Evolutionary conservation across 371 early-diverging fungal species (phyloP), one percentile per base, ranked within the genome.

Genomic region (Mortierella sp.): DNA sequence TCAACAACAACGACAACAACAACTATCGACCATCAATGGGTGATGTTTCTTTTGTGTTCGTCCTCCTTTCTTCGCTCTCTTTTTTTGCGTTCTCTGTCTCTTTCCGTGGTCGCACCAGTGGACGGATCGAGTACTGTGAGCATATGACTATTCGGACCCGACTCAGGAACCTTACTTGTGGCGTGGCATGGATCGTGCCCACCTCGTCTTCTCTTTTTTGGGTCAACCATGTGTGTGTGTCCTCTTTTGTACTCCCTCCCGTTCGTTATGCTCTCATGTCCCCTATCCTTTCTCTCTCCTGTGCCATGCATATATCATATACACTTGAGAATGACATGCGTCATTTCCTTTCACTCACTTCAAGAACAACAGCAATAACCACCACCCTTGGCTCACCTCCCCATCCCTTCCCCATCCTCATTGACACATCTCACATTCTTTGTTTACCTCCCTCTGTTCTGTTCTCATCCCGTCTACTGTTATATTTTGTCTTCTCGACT

Each of bases 121-220:
- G 70, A 52, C 40, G 39, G 71, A 71, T 71, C 71, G 14, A 53
- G 55, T 29, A 13, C 55, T 53, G 29, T 50, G 69, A 69, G 68
- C 74, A 74, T 67, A 74, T 74, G 74, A 74, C 64, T n/a, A 68
- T 29, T 41, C 26, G 53, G 19, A 41, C 26, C 50, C 37, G 5
- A 45, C 70, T 69, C 70, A 70, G 75, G 76, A 75, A 75, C 76
- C 70, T 75, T 75, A 69, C 70, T 75, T 50, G n/a, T 53, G 70
- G 29, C 70, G 45, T 48, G 70, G 52, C 76, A 75, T 75, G 76
- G 76, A 69, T 75, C 76, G 74, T 75, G 69, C 68, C 39, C 53
- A 29, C 67, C n/a, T 22, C 47, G 11, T 43, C 39, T 19, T 13
- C 22, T 14, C 34, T 31, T 22, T 67, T n/a, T 29, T 24, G 22